phyloP scores from a whole-genome alignment of 768 basidiomycete genomes.

The Auricularia cornea region DNA sequence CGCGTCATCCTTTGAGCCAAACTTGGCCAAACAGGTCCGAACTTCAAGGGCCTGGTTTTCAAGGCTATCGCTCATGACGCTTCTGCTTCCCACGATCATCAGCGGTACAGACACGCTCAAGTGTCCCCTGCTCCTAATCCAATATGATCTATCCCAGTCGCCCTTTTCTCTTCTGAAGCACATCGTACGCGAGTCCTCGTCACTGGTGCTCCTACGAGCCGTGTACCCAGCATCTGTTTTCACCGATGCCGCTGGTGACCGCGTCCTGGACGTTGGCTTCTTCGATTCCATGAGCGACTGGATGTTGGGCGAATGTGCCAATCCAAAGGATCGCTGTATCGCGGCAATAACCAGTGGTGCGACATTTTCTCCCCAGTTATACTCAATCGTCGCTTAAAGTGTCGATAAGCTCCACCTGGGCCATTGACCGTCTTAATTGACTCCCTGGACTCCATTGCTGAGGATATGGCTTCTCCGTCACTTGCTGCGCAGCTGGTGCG shows the following conservation, averaged over 20 bases:
- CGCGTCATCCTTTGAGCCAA: no score
- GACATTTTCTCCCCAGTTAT: no score
- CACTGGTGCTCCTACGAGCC: neutral
- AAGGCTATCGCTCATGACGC: neutral
- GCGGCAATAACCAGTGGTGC: no score
- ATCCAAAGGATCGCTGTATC: no score
- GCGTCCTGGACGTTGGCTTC: no score
- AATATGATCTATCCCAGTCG: conserved; percentile 4
- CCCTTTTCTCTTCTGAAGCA: neutral
- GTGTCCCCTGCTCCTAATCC: conserved; percentile 2
- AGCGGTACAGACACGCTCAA: neutral
- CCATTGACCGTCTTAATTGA: conserved; percentile 63
- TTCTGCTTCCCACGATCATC: neutral
- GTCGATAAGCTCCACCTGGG: conserved; percentile 28
- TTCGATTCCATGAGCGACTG: no score
- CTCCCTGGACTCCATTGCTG: conserved; percentile 56
- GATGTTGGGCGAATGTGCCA: no score
- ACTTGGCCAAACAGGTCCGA: no score
- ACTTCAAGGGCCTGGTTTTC: no score
- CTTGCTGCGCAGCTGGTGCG: conserved; percentile 45
- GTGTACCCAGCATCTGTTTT: neutral
- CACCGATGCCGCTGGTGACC: neutral
- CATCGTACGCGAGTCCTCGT: neutral
- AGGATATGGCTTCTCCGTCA: conserved; percentile 48
- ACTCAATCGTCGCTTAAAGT: neutral